phyloP scores from a whole-genome alignment of 75 land plant species.

The Cunninghamia lanceolata region DNA sequence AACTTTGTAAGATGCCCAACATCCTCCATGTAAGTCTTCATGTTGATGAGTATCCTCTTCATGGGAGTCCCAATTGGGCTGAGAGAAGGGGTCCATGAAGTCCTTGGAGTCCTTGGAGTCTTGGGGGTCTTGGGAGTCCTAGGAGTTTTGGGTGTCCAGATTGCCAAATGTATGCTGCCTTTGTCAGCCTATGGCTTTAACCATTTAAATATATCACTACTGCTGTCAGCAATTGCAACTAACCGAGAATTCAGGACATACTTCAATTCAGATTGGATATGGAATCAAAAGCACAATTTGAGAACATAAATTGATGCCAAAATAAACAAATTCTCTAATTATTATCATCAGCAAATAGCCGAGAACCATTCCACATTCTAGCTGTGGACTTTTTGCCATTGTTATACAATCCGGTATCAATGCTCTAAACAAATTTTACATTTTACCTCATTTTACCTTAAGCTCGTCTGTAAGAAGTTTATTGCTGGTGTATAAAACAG shows the following conservation, averaged over 20 bases:
- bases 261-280: background rate
- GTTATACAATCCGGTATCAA: background rate
- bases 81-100: conserved; percentile 40
- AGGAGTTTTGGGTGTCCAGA: background rate
- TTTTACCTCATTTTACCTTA: background rate
- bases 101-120: conserved; percentile 42
- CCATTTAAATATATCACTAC: background rate
- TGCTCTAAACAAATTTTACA: background rate
- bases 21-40: conserved; percentile 83
- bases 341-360: background rate
- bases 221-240: background rate
- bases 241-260: background rate
- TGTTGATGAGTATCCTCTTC: conserved; percentile 59
- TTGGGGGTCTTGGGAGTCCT: conserved; percentile 5
- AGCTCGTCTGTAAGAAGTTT: background rate
- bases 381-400: background rate
- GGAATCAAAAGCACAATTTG: background rate
- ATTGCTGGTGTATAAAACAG: background rate
- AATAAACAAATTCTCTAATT: background rate
- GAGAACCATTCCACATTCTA: background rate
- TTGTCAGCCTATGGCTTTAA: background rate
- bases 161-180: background rate
- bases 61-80: conserved; percentile 69
- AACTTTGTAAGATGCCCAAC: conserved; percentile 90
- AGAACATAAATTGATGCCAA: background rate